These are phyloP conservation scores for Boletus coccyginus DNA, from an alignment of 768 basidiomycete species.

Conservation along the genomic window DNA sequence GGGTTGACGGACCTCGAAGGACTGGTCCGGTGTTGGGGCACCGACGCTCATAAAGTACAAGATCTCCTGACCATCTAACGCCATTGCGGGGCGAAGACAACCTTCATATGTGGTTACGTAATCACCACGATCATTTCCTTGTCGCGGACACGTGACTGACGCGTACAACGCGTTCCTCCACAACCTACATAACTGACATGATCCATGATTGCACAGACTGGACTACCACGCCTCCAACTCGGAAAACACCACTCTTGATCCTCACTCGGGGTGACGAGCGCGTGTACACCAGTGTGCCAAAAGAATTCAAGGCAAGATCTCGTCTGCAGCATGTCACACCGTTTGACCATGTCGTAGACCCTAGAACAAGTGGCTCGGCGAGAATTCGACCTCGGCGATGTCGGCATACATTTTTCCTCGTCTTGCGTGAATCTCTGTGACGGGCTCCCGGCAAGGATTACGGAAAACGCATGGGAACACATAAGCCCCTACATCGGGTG, in stretches of 20 bases:
- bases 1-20: constrained; percentile 26
- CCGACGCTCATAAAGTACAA: constrained; percentile 31
- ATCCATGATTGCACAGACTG: constrained; percentile 29
- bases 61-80: constrained; percentile 13
- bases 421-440: constrained; percentile 22
- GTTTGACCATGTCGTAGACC: neutral
- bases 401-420: constrained; percentile 11
- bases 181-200: constrained; percentile 10
- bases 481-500: constrained; percentile 24
- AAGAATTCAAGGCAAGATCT: constrained; percentile 12
- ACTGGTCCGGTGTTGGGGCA: constrained; percentile 2
- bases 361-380: constrained; percentile 14
- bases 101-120: constrained; percentile 10
- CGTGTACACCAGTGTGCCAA: constrained; percentile 20
- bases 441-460: constrained; percentile 22
- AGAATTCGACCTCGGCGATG: constrained; percentile 23
- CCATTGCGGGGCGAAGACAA: constrained; percentile 3
- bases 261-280: constrained; percentile 13
- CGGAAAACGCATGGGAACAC: constrained; percentile 17
- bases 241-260: constrained; percentile 20
- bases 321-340: neutral
- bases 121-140: neutral
- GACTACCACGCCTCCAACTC: constrained; percentile 14
- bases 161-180: constrained; percentile 5
- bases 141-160: constrained; percentile 11